Percentiles rank a stretch among this genome's conserved stretches.
Conservation (phyloP, 2,329 filamentous ascomycete genomes). For the Fusarium solani-melongenae region DNA sequence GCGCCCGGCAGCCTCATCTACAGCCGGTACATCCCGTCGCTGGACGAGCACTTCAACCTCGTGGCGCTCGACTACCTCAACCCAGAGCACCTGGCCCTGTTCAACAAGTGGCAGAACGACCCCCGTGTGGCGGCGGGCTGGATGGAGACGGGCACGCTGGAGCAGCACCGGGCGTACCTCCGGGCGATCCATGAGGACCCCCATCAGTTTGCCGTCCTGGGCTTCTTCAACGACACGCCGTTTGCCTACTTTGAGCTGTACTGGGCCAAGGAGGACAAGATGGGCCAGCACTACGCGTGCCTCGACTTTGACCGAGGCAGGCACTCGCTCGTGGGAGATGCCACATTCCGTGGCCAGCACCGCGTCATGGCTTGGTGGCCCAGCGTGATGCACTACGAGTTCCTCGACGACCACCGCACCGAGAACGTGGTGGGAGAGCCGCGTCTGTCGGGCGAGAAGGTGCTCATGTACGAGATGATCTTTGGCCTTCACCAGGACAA, state of each 20-base stretch:
- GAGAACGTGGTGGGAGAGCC: slow-evolving; percentile 74
- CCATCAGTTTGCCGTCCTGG: slow-evolving; percentile 75
- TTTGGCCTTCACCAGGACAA: slow-evolving; percentile 79
- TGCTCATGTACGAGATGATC: slow-evolving; percentile 78
- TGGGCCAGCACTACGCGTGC: slow-evolving; percentile 66
- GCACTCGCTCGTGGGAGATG: slow-evolving; percentile 67
- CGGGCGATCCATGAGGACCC: slow-evolving; percentile 73
- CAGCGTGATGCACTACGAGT: slow-evolving; percentile 70
- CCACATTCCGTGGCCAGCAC: slow-evolving; percentile 68
- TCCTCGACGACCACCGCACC: slow-evolving; percentile 69
- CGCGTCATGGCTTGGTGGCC: slow-evolving; percentile 71
- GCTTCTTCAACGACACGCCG: slow-evolving; percentile 73
- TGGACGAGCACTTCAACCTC: slow-evolving; percentile 79
- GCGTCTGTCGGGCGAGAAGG: slow-evolving; percentile 73
- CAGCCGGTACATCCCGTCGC: slow-evolving; percentile 79
- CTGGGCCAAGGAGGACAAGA: slow-evolving; percentile 61
- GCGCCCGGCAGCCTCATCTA: slow-evolving; percentile 74
- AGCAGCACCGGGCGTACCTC: slow-evolving; percentile 77
- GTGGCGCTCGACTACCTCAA: slow-evolving; percentile 73
- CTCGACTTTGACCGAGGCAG: slow-evolving; percentile 68
- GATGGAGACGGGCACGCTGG: slow-evolving; percentile 79
- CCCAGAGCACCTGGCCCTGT: slow-evolving; percentile 70
- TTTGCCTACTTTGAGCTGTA: slow-evolving; percentile 82
- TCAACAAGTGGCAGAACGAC: slow-evolving; percentile 84
- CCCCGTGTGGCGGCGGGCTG: slow-evolving; percentile 80